Evolutionary conservation across 345 rosid genomes (phyloP).

Genomic region (Pistacia integerrima): DNA sequence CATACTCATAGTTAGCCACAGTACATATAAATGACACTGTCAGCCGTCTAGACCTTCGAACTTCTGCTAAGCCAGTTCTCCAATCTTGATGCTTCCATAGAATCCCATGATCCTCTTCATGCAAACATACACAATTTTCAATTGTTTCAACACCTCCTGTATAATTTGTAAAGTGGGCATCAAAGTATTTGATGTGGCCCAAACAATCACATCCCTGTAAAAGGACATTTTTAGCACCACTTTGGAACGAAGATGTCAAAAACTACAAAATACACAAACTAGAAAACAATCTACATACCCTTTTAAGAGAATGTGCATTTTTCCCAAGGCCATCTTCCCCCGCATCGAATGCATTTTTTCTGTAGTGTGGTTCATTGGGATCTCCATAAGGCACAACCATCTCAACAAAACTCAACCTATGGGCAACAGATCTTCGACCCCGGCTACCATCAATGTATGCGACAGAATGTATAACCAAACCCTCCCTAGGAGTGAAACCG

Average conservation of each 20-base stretch:
- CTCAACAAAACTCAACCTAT: slow-evolving; percentile 90
- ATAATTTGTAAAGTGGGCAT: slow-evolving; percentile 88
- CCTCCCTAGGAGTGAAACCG: slow-evolving; percentile 93
- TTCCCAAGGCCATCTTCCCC: slow-evolving; percentile 97
- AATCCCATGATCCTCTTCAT: slow-evolving; percentile 92
- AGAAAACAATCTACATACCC: slow-evolving; percentile 41
- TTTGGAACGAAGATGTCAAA: slow-evolving; percentile 6
- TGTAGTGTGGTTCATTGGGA: slow-evolving; percentile 92
- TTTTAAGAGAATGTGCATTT: slow-evolving; percentile 94
- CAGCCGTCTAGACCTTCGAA: slow-evolving; percentile 82
- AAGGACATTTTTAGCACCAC: slow-evolving; percentile 8
- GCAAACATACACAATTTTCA: slow-evolving; percentile 90
- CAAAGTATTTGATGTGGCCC: slow-evolving; percentile 84
- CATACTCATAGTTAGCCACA: slow-evolving; percentile 91
- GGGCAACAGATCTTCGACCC: slow-evolving; percentile 89
- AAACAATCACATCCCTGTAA: slow-evolving; percentile 88
- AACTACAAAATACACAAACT: slow-evolving; percentile 18
- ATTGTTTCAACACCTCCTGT: slow-evolving; percentile 90
- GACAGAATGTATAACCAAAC: slow-evolving; percentile 85
- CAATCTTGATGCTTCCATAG: slow-evolving; percentile 98
- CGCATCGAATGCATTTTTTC: slow-evolving; percentile 96
- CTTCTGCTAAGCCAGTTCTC: slow-evolving; percentile 97
- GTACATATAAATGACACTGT: slow-evolving; percentile 84
- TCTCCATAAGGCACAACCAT: slow-evolving; percentile 98
- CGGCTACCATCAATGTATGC: slow-evolving; percentile 90